Evolutionary conservation across 192 early-diverging fungal genomes (phyloP).

Genomic region (Entomortierella lignicola): DNA sequence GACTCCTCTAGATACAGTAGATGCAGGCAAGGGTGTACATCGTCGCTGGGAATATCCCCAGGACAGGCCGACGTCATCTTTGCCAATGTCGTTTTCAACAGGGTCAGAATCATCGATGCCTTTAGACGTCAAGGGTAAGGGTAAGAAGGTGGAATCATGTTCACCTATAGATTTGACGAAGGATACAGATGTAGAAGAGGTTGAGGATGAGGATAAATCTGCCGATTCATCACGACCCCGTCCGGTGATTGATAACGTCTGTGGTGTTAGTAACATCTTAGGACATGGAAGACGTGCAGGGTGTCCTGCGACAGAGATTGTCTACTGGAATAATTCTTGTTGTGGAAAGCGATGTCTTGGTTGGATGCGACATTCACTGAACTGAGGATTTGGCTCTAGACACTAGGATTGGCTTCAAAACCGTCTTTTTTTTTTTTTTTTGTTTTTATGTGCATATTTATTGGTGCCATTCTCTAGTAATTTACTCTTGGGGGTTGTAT

Average conservation of each 20-base stretch:
- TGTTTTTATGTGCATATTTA: too few species aligned
- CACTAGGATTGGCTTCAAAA: too few species aligned
- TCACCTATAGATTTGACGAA: background rate
- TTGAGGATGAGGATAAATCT: background rate
- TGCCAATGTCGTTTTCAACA: background rate
- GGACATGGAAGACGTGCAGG: background rate
- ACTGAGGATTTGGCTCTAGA: too few species aligned
- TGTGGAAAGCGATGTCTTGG: constrained; percentile 41
- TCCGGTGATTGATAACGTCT: too few species aligned
- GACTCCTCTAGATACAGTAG: too few species aligned
- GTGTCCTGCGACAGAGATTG: constrained; percentile 3
- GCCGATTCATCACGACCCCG: background rate
- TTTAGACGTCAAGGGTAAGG: constrained; percentile 10
- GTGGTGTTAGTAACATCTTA: background rate
- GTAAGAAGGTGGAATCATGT: background rate
- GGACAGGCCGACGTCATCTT: too few species aligned
- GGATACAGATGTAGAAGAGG: background rate
- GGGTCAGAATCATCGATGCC: too few species aligned
- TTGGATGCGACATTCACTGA: constrained; percentile 6
- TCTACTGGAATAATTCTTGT: constrained; percentile 40
- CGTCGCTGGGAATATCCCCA: too few species aligned
- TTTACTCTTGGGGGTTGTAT: too few species aligned
- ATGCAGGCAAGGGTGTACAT: too few species aligned
- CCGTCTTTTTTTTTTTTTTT: too few species aligned
- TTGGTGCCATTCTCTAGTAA: too few species aligned